Conservation (phyloP, 805 yeast genomes). For the Candida lessepsii region DNA sequence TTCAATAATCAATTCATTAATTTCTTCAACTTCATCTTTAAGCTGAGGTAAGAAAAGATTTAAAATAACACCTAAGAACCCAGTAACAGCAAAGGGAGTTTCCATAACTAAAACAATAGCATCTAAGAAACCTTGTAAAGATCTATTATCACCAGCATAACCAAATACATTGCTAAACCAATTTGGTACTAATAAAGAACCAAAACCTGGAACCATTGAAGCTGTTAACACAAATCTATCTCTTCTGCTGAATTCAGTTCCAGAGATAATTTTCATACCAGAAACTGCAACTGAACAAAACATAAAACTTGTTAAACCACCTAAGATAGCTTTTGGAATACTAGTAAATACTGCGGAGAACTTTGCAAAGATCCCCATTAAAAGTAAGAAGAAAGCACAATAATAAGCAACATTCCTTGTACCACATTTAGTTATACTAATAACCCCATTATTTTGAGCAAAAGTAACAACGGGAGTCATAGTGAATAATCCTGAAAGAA, state of each 20-base stretch:
- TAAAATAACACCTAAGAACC: constrained; percentile 57
- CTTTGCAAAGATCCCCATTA: constrained; percentile 85
- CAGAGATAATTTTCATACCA: constrained; percentile 62
- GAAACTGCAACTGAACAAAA: constrained; percentile 74
- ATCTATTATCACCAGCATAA: constrained; percentile 55
- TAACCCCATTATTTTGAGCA: constrained; percentile 94
- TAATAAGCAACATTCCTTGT: constrained; percentile 74
- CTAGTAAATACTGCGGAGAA: constrained; percentile 83
- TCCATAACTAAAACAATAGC: constrained; percentile 69
- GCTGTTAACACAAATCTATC: constrained; percentile 70
- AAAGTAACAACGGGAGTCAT: constrained; percentile 83
- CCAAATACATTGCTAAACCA: constrained; percentile 68
- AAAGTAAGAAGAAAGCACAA: constrained; percentile 70
- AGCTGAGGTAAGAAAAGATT: no score
- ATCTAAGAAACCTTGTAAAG: constrained; percentile 58
- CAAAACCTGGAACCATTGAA: constrained; percentile 60
- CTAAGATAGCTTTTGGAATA: constrained; percentile 47
- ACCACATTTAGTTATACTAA: constrained; percentile 87
- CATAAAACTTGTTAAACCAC: constrained; percentile 81
- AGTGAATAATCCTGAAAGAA: constrained; percentile 72
- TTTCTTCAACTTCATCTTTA: no score
- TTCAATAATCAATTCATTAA: no score
- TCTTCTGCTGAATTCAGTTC: constrained; percentile 61
- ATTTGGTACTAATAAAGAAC: constrained; percentile 57
- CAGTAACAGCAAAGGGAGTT: constrained; percentile 69